These are phyloP conservation scores for Nyssa sinensis DNA, from an alignment of 148 eudicot genomes.

Conservation along the genomic window DNA sequence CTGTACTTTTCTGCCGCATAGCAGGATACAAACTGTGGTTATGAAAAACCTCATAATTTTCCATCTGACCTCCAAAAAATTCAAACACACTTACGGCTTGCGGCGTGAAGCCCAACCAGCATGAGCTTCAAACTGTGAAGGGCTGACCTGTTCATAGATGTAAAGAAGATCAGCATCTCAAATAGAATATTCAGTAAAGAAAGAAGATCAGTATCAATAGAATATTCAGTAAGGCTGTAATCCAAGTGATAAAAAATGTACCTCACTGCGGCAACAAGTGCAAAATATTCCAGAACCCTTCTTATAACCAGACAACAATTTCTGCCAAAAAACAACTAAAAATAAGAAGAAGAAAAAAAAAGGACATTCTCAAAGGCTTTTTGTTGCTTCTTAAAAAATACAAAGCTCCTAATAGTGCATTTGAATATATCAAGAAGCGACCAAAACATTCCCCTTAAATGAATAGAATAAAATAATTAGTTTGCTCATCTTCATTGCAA, in stretches of 20 bases:
- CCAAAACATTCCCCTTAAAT: background rate
- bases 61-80: background rate
- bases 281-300: slow-evolving; percentile 65
- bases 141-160: slow-evolving; percentile 69
- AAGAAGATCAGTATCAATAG: background rate
- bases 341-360: slow-evolving; percentile 10
- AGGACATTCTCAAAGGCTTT: background rate
- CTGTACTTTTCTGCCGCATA: background rate
- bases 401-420: background rate
- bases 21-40: background rate
- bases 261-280: slow-evolving; percentile 64
- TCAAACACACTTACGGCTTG: slow-evolving; percentile 71
- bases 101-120: slow-evolving; percentile 86
- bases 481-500: background rate
- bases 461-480: background rate
- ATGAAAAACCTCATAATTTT: background rate
- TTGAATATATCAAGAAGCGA: background rate
- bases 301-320: slow-evolving; percentile 57
- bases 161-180: background rate
- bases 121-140: slow-evolving; percentile 91
- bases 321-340: slow-evolving; percentile 44
- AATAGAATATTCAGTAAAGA: background rate
- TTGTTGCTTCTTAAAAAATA: background rate
- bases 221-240: background rate
- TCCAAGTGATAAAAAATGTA: slow-evolving; percentile 23